phyloP scores from a whole-genome alignment of 495 filamentous ascomycete species.

The Bryoglossum gracile region DNA sequence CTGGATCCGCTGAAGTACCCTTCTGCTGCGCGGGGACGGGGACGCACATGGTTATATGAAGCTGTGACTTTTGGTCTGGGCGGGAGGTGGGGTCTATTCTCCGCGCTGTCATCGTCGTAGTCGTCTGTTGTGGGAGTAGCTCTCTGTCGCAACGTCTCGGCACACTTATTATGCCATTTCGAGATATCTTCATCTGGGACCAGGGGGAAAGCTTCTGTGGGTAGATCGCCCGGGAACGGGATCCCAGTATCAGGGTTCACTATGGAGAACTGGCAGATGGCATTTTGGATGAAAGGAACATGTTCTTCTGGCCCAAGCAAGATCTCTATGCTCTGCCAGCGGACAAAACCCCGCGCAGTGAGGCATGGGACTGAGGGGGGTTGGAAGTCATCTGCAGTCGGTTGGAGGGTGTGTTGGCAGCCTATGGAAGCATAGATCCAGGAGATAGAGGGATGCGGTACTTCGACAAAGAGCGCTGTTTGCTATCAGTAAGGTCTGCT shows the following conservation, averaged over 20 bases:
- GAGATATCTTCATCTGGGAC: conserved; percentile 71
- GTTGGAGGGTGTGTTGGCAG: conserved; percentile 74
- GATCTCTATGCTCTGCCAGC: conserved; percentile 91
- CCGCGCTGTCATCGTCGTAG: neutral
- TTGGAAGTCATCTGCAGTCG: conserved; percentile 61
- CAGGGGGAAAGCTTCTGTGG: conserved; percentile 65
- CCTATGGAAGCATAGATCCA: conserved; percentile 89
- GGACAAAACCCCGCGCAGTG: conserved; percentile 74
- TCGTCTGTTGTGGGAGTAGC: conserved; percentile 14
- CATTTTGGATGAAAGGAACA: conserved; percentile 72
- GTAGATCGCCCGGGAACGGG: conserved; percentile 71
- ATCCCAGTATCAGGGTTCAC: conserved; percentile 61
- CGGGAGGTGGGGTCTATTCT: conserved; percentile 13
- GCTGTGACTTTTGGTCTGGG: conserved; percentile 18
- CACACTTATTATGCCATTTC: conserved; percentile 73
- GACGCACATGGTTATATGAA: conserved; percentile 19
- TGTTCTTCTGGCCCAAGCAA: conserved; percentile 85
- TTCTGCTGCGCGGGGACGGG: neutral
- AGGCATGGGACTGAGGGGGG: conserved; percentile 75
- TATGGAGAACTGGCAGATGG: conserved; percentile 69
- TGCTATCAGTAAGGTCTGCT: neutral
- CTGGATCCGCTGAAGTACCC: conserved; percentile 5
- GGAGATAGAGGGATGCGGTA: conserved; percentile 65
- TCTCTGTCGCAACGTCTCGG: conserved; percentile 42
- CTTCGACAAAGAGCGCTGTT: conserved; percentile 64